Evolutionary conservation across 148 eudicot species (phyloP), one percentile per base, ranked within the genome.

Genomic region (Camellia granthamiana): DNA sequence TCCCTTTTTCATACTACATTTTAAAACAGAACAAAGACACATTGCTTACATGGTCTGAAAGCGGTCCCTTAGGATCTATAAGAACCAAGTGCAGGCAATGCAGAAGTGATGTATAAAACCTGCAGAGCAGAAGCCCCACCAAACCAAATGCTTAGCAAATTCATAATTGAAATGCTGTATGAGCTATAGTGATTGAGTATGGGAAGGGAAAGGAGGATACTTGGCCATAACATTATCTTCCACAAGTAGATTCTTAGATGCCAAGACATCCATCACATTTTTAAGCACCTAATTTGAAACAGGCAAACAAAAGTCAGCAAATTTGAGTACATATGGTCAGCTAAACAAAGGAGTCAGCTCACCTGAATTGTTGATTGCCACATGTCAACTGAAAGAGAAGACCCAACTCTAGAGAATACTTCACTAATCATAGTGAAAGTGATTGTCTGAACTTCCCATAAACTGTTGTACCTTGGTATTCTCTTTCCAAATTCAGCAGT

Each of bases 61-160:
- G 85, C 59, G 91, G 63, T 63, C 91, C 94, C 84, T 93, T 94
- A 67, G 97, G 92, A 81, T 94, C 89, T 69, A 84, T 58, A 13
- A 97, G 92, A 78, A 91, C 94, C 85, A 91, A 85, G 86, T 97
- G 99, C 79, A 97, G 90, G 80, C 97, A 94, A 55, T 89, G 89
- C 76, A 97, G 85, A 79, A 97, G 88, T 14, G 94, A 90, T 46
- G 81, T 81, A 86, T 91, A 94, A 84, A 87, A 94, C 91, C 98
- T 94, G 89, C 80, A 84, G 42, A 78, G 58, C n/a, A 85, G 59
- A 79, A 76, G 16, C 38, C 72, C 69, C 59, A 44, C 64, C 64
- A 79, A 46, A 64, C 30, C 49, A 72, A 43, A 56, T 76, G 63
- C 67, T 44, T 78, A 71, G 11, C 73, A 72, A 58, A 14, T 79